phyloP scores from a whole-genome alignment of 1,284 basidiomycete genomes.

The Microbotryum lychnidis-dioicae region DNA sequence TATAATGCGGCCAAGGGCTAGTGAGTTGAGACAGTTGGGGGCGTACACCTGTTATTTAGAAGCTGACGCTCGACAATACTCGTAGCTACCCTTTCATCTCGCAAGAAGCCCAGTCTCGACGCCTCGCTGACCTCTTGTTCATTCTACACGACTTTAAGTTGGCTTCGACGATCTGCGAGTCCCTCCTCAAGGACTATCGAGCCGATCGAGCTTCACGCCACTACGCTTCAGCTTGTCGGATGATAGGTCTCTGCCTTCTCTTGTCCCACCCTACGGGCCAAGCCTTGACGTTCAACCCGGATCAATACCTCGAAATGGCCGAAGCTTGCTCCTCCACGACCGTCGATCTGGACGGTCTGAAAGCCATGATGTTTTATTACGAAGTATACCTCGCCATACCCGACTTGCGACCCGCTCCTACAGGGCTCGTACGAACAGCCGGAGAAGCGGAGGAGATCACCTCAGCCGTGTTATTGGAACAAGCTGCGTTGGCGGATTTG shows the following conservation, averaged over 20 bases:
- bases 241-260: conserved; percentile 42
- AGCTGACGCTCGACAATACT: background rate
- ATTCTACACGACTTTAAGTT: conserved; percentile 83
- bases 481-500: conserved; percentile 45
- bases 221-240: conserved; percentile 42
- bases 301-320: conserved; percentile 43
- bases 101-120: conserved; percentile 45
- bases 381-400: conserved; percentile 41
- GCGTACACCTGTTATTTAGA: conserved; percentile 7
- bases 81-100: conserved; percentile 44
- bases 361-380: conserved; percentile 42
- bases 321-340: conserved; percentile 27
- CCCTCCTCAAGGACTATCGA: conserved; percentile 49
- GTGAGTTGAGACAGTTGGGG: conserved; percentile 37
- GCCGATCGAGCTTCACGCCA: conserved; percentile 42
- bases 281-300: conserved; percentile 19
- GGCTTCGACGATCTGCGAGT: conserved; percentile 77
- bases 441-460: conserved; percentile 46
- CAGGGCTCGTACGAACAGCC: conserved; percentile 39
- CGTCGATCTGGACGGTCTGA: conserved; percentile 42
- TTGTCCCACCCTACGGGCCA: conserved; percentile 21
- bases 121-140: conserved; percentile 93
- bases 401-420: conserved; percentile 40
- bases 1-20: conserved; percentile 34
- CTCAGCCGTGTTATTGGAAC: conserved; percentile 47